These are phyloP conservation scores for Sporothrix luriei DNA, from an alignment of 2,329 filamentous ascomycete species.

Conservation along the genomic window DNA sequence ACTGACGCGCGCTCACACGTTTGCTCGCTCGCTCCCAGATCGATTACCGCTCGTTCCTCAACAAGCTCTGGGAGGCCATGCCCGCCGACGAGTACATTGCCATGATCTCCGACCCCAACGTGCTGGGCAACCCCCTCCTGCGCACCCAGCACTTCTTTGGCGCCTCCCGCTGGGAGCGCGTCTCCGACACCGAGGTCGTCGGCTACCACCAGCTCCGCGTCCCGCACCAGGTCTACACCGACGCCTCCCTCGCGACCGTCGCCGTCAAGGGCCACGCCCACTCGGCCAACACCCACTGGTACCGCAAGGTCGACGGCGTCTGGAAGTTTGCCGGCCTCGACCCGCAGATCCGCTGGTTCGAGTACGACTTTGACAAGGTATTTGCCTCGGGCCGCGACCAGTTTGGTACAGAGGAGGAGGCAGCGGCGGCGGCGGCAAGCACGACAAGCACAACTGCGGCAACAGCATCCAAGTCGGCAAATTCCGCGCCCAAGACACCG, in stretches of 20 bases:
- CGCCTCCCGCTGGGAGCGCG: constrained; percentile 58
- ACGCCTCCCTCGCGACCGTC: constrained; percentile 46
- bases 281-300: constrained; percentile 60
- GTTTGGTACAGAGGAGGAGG: constrained; percentile 26
- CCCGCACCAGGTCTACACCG: constrained; percentile 63
- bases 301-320: constrained; percentile 59
- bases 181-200: constrained; percentile 60
- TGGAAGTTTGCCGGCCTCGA: constrained; percentile 64
- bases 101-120: constrained; percentile 59
- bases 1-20: neutral
- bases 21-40: constrained; percentile 50
- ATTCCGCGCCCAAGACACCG: neutral
- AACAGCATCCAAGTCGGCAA: neutral
- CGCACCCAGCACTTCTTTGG: constrained; percentile 69
- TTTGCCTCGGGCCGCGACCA: constrained; percentile 37
- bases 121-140: constrained; percentile 63
- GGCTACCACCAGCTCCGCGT: constrained; percentile 65
- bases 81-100: constrained; percentile 61
- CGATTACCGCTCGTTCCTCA: constrained; percentile 69
- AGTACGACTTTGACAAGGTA: constrained; percentile 54
- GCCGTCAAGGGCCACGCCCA: constrained; percentile 63
- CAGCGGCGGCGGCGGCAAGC: neutral
- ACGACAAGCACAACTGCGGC: neutral
- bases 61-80: constrained; percentile 64
- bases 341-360: constrained; percentile 59